Percentiles rank a stretch among this genome's conserved stretches.
Conservation (phyloP, 225 moss, liverwort and hornwort genomes). For the Climacium dendroides region DNA sequence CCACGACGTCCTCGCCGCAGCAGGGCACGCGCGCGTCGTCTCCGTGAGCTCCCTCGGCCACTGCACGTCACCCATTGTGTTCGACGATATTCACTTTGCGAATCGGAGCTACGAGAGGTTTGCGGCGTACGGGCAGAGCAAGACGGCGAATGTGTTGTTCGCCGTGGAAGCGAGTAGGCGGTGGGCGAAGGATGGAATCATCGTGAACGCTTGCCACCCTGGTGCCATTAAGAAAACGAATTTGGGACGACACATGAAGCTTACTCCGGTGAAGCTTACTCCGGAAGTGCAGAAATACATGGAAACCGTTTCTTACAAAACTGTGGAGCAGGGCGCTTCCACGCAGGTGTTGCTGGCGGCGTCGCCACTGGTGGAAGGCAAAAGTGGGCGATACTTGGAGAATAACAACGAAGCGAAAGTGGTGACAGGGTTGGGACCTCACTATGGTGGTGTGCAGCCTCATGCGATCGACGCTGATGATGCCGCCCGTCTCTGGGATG, state of each 20-base stretch:
- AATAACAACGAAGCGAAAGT: background rate
- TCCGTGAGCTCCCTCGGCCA: background rate
- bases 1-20: background rate
- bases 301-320: background rate
- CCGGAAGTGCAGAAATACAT: background rate
- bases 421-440: background rate
- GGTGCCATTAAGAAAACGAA: background rate
- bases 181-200: background rate
- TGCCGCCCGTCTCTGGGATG: background rate
- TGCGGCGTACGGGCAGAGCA: background rate
- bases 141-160: background rate
- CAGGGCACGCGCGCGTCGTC: background rate
- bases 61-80: background rate
- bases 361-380: background rate
- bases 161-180: background rate
- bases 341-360: background rate
- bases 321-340: background rate
- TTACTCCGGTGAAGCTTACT: background rate
- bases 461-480: background rate
- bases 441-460: background rate
- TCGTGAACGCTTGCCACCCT: background rate
- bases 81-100: background rate
- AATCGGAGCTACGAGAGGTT: background rate
- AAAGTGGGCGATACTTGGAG: background rate
- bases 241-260: background rate